Conservation (phyloP, 345 rosid species). For the Bruguiera parviflora region DNA sequence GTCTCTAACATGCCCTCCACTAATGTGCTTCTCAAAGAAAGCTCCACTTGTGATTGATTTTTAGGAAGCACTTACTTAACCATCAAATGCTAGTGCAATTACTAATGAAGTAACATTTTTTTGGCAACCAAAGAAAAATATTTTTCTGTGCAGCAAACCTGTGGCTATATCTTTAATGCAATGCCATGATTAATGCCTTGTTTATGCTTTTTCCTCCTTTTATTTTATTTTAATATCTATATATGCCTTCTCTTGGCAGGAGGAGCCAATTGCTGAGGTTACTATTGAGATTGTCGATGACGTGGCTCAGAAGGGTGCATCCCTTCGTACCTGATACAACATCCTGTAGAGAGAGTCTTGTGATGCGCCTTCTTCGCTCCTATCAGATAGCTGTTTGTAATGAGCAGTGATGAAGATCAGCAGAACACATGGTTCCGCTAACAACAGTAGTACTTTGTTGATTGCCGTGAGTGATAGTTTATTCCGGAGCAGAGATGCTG, state of each 20-base stretch:
- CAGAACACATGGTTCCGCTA: neutral
- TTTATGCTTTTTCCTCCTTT: neutral
- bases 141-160: neutral
- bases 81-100: too few relatives aligned
- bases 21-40: too few relatives aligned
- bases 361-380: neutral
- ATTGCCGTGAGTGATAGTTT: neutral
- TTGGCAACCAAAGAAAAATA: too few relatives aligned
- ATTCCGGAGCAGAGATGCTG: neutral
- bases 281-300: conserved; percentile 42
- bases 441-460: neutral
- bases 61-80: too few relatives aligned
- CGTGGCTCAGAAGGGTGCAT: conserved; percentile 51
- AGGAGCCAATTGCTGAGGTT: conserved; percentile 45
- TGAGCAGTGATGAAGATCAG: too few relatives aligned
- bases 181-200: too few relatives aligned
- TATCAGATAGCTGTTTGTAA: too few relatives aligned
- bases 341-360: neutral
- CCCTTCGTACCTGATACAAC: conserved; percentile 42
- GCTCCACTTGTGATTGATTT: too few relatives aligned
- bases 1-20: too few relatives aligned
- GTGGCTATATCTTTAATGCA: neutral
- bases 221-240: neutral
- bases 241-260: conserved; percentile 29
- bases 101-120: too few relatives aligned